phyloP scores from a whole-genome alignment of 164 flowering plant species.

The Chimonanthus salicifolius region DNA sequence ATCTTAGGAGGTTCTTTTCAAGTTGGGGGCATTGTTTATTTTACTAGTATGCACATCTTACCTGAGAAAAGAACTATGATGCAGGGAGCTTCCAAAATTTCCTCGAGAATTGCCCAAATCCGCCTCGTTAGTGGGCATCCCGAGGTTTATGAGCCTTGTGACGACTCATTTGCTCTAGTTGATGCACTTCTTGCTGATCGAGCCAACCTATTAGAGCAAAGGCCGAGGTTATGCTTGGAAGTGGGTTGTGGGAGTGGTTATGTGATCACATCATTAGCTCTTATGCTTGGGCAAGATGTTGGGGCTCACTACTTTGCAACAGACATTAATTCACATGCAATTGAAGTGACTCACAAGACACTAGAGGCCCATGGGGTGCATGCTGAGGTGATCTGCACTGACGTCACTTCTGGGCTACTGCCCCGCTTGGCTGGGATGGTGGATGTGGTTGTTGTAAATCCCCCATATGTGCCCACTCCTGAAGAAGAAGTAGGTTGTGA shows the following conservation, averaged over 20 bases:
- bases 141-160: slow-evolving; percentile 95
- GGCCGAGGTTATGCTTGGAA: slow-evolving; percentile 71
- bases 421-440: slow-evolving; percentile 49
- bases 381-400: slow-evolving; percentile 61
- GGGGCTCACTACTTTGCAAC: slow-evolving; percentile 65
- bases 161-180: slow-evolving; percentile 91
- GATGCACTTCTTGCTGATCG: slow-evolving; percentile 87
- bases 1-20: too few relatives aligned
- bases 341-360: slow-evolving; percentile 54
- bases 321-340: slow-evolving; percentile 73
- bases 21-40: too few relatives aligned
- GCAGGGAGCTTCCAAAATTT: slow-evolving; percentile 28
- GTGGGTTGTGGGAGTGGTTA: slow-evolving; percentile 94
- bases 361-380: slow-evolving; percentile 72
- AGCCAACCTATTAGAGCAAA: slow-evolving; percentile 47
- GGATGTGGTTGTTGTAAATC: slow-evolving; percentile 87
- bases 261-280: slow-evolving; percentile 83
- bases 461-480: slow-evolving; percentile 96
- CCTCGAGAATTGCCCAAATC: slow-evolving; percentile 59
- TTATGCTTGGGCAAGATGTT: slow-evolving; percentile 50
- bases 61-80: too few relatives aligned
- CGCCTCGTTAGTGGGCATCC: slow-evolving; percentile 73
- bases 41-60: too few relatives aligned
- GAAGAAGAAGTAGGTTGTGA: slow-evolving; percentile 80
- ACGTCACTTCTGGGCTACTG: slow-evolving; percentile 64